Evolutionary conservation across 768 basidiomycete genomes (phyloP), one percentile per base, ranked within the genome.

Genomic region (Cubamyces sp.): DNA sequence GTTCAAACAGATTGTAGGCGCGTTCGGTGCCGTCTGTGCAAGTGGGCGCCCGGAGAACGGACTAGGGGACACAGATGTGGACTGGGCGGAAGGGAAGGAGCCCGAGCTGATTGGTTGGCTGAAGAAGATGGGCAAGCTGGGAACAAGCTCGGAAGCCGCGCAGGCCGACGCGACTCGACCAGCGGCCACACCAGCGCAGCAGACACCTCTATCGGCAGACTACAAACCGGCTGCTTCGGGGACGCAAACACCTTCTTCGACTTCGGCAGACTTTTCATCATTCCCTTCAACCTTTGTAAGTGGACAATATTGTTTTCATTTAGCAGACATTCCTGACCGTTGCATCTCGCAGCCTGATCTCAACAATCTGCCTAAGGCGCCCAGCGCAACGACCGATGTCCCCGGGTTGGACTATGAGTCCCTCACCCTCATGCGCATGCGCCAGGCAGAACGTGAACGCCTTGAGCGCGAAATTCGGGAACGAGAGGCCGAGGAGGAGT

Each of bases 391-490:
- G n/a, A 71, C 69, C 21, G 23, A 47, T 0, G 69, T 65, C 16
- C 69, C 78, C 12, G 82, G 82, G 1, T 66, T 93, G 50, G 90
- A 93, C 70, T 94, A 88, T 58, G 92, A 94, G 74, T 84, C 87
- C 3, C 69, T 93, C 61, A 94, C 91, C 0, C 78, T 94, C 39
- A 82, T 94, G 81, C 84, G 92, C 5, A 77, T 95, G 71, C 80
- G 92, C 39, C 90, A 94, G 69, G 91, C 92, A 0, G 92, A 94
- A 72, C 80, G 88, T 41, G 88, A 86, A 64, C 78, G 88, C 46
- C 71, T 95, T 25, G 92, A 94, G 71, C 79, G 83, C 60, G 91
- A 92, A 71, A 91, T 92, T 65, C 73, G 84, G 41, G 89, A 90
- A 69, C 81, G 83, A 55, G 91, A 92, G 66, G 85, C 82, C 3